phyloP scores from a whole-genome alignment of 2,329 filamentous ascomycete genomes.

The Calonectria pteridis region DNA sequence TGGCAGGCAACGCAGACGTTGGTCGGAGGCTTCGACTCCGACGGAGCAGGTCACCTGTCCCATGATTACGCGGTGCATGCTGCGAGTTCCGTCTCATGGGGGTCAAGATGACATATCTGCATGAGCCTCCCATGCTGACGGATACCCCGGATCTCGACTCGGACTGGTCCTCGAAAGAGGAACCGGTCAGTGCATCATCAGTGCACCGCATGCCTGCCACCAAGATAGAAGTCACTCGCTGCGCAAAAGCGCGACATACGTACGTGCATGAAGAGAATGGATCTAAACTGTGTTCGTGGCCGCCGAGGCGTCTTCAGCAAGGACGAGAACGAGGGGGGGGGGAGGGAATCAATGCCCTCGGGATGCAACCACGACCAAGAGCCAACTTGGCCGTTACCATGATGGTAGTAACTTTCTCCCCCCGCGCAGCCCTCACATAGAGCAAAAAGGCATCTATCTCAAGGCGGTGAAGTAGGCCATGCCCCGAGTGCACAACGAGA shows the following conservation, averaged over 20 bases:
- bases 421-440: background rate
- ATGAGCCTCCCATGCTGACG: conserved; percentile 17
- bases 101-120: conserved; percentile 15
- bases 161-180: background rate
- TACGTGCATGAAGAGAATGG: background rate
- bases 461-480: conserved; percentile 21
- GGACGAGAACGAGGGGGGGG: background rate
- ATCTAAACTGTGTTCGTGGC: background rate
- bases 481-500: background rate
- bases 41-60: conserved; percentile 11
- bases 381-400: background rate
- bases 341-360: background rate
- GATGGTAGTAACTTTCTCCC: background rate
- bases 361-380: conserved; percentile 15
- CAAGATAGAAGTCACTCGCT: background rate
- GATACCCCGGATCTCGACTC: conserved; percentile 22
- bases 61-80: background rate
- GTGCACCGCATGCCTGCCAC: background rate
- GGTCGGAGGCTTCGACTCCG: background rate
- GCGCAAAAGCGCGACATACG: conserved; percentile 15
- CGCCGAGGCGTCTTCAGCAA: background rate
- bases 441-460: background rate
- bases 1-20: background rate
- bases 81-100: background rate
- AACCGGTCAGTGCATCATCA: conserved; percentile 17